These are phyloP conservation scores for Sclerotinia sclerotiorum DNA, from an alignment of 2,329 filamentous ascomycete species.

Conservation along the genomic window DNA sequence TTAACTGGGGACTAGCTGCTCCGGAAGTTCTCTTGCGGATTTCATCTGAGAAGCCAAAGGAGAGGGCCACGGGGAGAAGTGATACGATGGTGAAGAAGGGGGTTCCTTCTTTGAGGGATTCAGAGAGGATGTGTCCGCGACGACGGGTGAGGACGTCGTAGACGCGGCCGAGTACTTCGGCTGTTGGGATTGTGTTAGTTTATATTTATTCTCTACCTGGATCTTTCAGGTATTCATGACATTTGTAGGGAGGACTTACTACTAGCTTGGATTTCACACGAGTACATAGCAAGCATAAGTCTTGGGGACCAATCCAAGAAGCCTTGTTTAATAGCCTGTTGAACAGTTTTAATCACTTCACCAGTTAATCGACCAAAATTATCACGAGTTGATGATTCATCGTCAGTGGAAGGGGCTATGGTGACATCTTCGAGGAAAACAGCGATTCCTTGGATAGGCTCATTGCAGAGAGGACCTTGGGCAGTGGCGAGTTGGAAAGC, in stretches of 20 bases:
- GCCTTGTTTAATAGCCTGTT: slow-evolving; percentile 76
- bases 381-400: slow-evolving; percentile 57
- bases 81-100: slow-evolving; percentile 95
- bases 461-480: slow-evolving; percentile 87
- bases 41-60: slow-evolving; percentile 94
- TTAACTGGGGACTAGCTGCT: slow-evolving; percentile 85
- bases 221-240: background rate
- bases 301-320: slow-evolving; percentile 96
- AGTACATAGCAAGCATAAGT: slow-evolving; percentile 97
- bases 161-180: slow-evolving; percentile 90
- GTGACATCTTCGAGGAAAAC: slow-evolving; percentile 82
- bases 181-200: slow-evolving; percentile 43
- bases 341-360: slow-evolving; percentile 87
- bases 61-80: slow-evolving; percentile 86
- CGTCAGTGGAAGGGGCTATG: slow-evolving; percentile 56
- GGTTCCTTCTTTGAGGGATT: slow-evolving; percentile 90
- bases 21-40: slow-evolving; percentile 93
- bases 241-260: slow-evolving; percentile 54
- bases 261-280: slow-evolving; percentile 93
- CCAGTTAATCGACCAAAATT: slow-evolving; percentile 80
- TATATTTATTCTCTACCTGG: background rate
- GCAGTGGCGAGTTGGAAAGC: slow-evolving; percentile 90
- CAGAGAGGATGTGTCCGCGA: slow-evolving; percentile 82
- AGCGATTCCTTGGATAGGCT: slow-evolving; percentile 90
- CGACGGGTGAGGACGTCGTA: slow-evolving; percentile 98